A percentile compares a stretch with the other conserved stretches of the same genome.
Evolutionary conservation across 257 asterid species (phyloP).

Genomic region (Solanum medicagineum): DNA sequence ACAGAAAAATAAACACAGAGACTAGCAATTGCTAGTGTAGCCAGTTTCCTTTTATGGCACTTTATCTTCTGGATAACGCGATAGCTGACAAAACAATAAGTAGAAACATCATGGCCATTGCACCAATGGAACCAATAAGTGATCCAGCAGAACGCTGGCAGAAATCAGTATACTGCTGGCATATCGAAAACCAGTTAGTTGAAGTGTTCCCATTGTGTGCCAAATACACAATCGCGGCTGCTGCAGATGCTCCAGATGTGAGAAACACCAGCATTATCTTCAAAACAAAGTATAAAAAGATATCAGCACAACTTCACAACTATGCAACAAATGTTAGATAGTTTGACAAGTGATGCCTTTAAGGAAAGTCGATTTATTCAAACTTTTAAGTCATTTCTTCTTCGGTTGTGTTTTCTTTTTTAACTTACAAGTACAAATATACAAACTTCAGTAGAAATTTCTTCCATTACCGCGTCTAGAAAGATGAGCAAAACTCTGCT

Average conservation of each 20-base stretch:
- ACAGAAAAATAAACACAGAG: background rate
- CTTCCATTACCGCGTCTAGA: slow-evolving; percentile 37
- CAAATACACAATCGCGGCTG: slow-evolving; percentile 63
- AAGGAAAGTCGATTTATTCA: no score
- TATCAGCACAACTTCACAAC: background rate
- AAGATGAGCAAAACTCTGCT: slow-evolving; percentile 39
- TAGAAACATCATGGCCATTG: slow-evolving; percentile 25
- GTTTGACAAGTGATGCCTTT: no score
- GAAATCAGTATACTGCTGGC: slow-evolving; percentile 51
- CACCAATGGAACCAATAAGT: slow-evolving; percentile 59
- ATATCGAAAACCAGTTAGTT: slow-evolving; percentile 62
- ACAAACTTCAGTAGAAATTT: background rate
- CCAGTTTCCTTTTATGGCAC: background rate
- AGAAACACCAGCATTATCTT: slow-evolving; percentile 48
- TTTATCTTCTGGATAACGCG: slow-evolving; percentile 26
- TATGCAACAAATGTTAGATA: background rate
- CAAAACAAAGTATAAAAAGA: background rate
- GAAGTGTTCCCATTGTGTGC: slow-evolving; percentile 75
- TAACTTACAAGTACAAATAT: background rate
- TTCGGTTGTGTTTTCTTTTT: no score
- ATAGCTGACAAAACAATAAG: slow-evolving; percentile 42
- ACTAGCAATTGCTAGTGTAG: background rate
- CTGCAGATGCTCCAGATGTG: slow-evolving; percentile 63
- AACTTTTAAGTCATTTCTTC: no score
- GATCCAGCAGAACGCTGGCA: slow-evolving; percentile 57